Conservation (phyloP, 768 basidiomycete genomes). For the Ramaria sp. region DNA sequence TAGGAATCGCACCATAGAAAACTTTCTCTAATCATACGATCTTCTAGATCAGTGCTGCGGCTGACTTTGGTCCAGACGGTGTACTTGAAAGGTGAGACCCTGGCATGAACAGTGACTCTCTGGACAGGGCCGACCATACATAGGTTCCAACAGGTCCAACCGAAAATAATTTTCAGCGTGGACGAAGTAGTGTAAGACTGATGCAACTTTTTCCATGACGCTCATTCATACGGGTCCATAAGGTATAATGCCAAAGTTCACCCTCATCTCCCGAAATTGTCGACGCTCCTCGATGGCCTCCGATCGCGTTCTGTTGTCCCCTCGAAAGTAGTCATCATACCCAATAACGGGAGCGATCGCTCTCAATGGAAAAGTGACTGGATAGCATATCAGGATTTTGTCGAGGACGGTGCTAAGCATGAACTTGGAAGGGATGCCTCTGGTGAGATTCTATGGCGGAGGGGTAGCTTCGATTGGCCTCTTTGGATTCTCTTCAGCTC, state of each 20-base stretch:
- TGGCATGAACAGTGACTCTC: constrained; percentile 1
- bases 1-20: neutral
- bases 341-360: constrained; percentile 23
- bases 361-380: constrained; percentile 37
- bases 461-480: constrained; percentile 62
- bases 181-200: constrained; percentile 54
- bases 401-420: constrained; percentile 33
- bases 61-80: constrained; percentile 74
- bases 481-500: constrained; percentile 82
- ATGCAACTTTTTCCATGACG: neutral
- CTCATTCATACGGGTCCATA: neutral
- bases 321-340: constrained; percentile 49
- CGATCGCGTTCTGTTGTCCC: constrained; percentile 23
- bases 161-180: constrained; percentile 60
- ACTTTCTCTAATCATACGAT: neutral
- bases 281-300: constrained; percentile 45
- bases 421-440: constrained; percentile 35
- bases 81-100: constrained; percentile 54
- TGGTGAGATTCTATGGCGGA: constrained; percentile 55
- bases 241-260: constrained; percentile 69
- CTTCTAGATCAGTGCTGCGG: constrained; percentile 46
- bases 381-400: constrained; percentile 44
- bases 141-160: constrained; percentile 72
- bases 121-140: neutral
- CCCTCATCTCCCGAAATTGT: constrained; percentile 53